These are phyloP conservation scores for Euphorbia peplus DNA, from an alignment of 345 rosid genomes.

Conservation along the genomic window DNA sequence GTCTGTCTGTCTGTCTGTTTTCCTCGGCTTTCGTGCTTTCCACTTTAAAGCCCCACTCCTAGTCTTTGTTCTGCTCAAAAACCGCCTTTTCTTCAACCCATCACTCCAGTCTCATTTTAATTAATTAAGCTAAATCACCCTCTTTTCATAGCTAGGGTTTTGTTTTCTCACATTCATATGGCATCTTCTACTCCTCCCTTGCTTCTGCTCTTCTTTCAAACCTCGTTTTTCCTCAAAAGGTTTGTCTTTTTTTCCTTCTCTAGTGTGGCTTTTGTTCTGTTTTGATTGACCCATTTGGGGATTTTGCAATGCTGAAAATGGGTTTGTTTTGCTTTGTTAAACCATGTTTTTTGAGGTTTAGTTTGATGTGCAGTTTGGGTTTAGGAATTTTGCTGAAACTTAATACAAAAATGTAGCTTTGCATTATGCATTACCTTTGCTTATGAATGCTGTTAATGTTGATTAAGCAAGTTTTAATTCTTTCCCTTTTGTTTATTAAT, in stretches of 20 bases:
- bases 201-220: not conserved
- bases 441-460: not conserved
- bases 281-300: not conserved
- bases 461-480: not conserved
- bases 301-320: not conserved
- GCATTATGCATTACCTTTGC: not conserved
- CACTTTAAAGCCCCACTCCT: not conserved
- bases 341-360: too few species aligned
- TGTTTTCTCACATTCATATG: not conserved
- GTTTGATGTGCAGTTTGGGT: not conserved
- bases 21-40: not conserved
- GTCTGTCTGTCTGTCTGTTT: too few species aligned
- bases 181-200: not conserved
- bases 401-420: not conserved
- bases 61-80: not conserved
- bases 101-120: not conserved
- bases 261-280: not conserved
- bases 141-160: not conserved
- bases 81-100: not conserved
- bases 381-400: not conserved
- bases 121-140: not conserved
- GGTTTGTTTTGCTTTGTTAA: not conserved
- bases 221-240: constrained; percentile 9
- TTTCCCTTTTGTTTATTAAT: not conserved
- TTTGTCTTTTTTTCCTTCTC: not conserved